Percentiles rank a stretch among this genome's conserved stretches.
These are phyloP conservation scores for Tetragonia tetragonoides DNA, from an alignment of 148 eudicot genomes.

Conservation along the genomic window DNA sequence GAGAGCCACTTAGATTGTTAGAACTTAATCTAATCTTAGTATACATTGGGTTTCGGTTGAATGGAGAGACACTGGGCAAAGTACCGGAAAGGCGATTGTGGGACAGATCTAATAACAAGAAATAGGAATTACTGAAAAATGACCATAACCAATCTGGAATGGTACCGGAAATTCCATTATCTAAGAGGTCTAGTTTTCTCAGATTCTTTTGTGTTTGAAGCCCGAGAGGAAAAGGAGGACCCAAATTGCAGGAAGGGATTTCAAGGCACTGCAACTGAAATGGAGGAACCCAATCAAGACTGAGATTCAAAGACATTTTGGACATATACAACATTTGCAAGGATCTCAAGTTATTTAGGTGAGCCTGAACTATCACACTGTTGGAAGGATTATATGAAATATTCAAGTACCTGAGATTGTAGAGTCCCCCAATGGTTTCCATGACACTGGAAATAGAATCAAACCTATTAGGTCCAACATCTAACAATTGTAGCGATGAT, in stretches of 20 bases:
- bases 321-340: not conserved
- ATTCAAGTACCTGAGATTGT: slow-evolving; percentile 19
- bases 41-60: slow-evolving; percentile 22
- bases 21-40: slow-evolving; percentile 30
- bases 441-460: slow-evolving; percentile 22
- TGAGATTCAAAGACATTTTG: not conserved
- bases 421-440: slow-evolving; percentile 12
- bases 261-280: slow-evolving; percentile 22
- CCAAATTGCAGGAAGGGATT: slow-evolving; percentile 33
- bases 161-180: slow-evolving; percentile 7
- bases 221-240: slow-evolving; percentile 42
- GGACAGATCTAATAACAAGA: no score
- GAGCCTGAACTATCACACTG: slow-evolving; percentile 30
- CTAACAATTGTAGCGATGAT: no score
- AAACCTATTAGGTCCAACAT: slow-evolving; percentile 2
- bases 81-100: slow-evolving; percentile 10
- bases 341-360: slow-evolving; percentile 29
- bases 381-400: slow-evolving; percentile 27
- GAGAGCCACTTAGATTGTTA: slow-evolving; percentile 33
- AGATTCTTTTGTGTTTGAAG: slow-evolving; percentile 29
- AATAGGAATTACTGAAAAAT: no score
- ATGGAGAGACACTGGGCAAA: slow-evolving; percentile 25
- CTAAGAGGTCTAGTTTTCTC: slow-evolving; percentile 29
- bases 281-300: no score
- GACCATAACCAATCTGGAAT: no score